Percentiles rank a stretch among this genome's conserved stretches.
Evolutionary conservation across 768 basidiomycete genomes (phyloP).

Genomic region (Mycena epipterygia): DNA sequence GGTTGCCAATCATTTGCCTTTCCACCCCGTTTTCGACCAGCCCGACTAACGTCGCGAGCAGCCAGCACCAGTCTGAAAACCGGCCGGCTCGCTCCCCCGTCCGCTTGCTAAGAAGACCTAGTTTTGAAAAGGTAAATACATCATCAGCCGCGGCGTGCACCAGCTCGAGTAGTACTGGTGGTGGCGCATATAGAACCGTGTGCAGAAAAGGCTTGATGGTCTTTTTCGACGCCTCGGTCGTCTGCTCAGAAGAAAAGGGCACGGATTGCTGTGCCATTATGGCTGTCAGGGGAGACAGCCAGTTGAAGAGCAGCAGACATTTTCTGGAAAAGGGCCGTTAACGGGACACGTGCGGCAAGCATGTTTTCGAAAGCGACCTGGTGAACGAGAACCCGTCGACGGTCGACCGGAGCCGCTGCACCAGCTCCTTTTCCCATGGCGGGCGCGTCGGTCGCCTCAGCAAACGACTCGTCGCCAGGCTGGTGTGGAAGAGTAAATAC

Average conservation of each 20-base stretch:
- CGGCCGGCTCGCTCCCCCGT: constrained; percentile 78
- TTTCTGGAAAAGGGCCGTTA: constrained; percentile 64
- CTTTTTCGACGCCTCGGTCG: constrained; percentile 52
- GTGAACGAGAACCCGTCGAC: constrained; percentile 80
- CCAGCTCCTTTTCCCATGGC: constrained; percentile 69
- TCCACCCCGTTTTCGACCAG: constrained; percentile 90
- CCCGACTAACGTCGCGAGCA: constrained; percentile 81
- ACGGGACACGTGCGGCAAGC: constrained; percentile 23
- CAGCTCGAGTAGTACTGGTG: constrained; percentile 85
- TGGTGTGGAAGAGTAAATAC: constrained; percentile 78
- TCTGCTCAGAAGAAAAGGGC: constrained; percentile 67
- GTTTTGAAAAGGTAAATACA: constrained; percentile 77
- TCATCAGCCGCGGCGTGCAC: constrained; percentile 84
- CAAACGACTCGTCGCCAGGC: constrained; percentile 60
- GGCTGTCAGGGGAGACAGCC: constrained; percentile 81
- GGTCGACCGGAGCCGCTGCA: constrained; percentile 71
- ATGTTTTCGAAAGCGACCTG: constrained; percentile 60
- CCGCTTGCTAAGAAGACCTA: constrained; percentile 77
- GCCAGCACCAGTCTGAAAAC: constrained; percentile 91
- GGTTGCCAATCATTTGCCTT: constrained; percentile 73
- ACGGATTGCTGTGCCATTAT: constrained; percentile 79
- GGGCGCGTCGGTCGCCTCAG: constrained; percentile 61
- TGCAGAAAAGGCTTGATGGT: constrained; percentile 76
- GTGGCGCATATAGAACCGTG: constrained; percentile 82
- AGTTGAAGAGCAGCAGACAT: constrained; percentile 86